A percentile compares a stretch with the other conserved stretches of the same genome.
These are phyloP conservation scores for Saraca asoca DNA, from an alignment of 331 rosid species.

Conservation along the genomic window DNA sequence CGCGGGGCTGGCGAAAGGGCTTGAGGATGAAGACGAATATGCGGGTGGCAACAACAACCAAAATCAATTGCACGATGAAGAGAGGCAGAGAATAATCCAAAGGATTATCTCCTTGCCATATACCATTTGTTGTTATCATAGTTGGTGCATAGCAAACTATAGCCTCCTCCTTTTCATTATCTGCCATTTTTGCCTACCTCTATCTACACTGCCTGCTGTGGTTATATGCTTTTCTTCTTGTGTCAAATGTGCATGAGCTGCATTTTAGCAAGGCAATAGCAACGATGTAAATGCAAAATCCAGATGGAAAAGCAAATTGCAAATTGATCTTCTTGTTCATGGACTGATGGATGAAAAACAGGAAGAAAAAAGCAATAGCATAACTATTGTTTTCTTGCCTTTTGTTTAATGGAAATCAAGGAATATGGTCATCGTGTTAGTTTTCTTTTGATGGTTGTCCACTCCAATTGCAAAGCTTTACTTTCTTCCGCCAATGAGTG, in stretches of 20 bases:
- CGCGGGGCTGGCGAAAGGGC: slow-evolving; percentile 95
- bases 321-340: neutral
- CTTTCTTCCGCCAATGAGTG: slow-evolving; percentile 30
- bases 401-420: slow-evolving; percentile 6
- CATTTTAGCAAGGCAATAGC: slow-evolving; percentile 1
- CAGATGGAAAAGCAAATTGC: neutral
- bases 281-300: slow-evolving; percentile 10
- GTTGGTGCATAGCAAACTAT: slow-evolving; percentile 73
- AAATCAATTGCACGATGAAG: slow-evolving; percentile 67
- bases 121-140: slow-evolving; percentile 78
- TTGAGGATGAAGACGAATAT: slow-evolving; percentile 61
- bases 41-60: slow-evolving; percentile 66
- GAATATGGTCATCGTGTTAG: slow-evolving; percentile 4
- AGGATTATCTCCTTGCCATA: slow-evolving; percentile 86
- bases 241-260: slow-evolving; percentile 17
- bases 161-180: slow-evolving; percentile 22
- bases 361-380: neutral
- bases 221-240: neutral
- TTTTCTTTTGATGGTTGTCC: slow-evolving; percentile 49
- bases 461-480: slow-evolving; percentile 44
- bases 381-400: neutral
- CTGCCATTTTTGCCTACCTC: slow-evolving; percentile 23
- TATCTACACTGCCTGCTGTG: neutral
- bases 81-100: slow-evolving; percentile 81
- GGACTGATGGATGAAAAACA: slow-evolving; percentile 15